Conservation (phyloP, 2,329 filamentous ascomycete species). For the Botrytis hyacinthi region DNA sequence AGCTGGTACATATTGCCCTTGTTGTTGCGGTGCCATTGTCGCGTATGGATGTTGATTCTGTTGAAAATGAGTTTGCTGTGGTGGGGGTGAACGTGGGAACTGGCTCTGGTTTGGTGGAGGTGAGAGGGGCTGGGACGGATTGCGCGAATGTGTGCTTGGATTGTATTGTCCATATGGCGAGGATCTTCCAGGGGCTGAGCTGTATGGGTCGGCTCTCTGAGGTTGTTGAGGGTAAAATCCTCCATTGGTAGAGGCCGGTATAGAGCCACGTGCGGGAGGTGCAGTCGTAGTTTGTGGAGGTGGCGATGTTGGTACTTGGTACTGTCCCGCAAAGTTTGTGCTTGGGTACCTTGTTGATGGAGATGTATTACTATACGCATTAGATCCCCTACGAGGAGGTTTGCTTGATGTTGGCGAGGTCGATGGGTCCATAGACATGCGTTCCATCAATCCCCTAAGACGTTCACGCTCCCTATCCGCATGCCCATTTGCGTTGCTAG, state of each 20-base stretch:
- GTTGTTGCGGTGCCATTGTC: conserved; percentile 40
- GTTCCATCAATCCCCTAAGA: conserved; percentile 86
- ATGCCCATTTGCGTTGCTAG: conserved; percentile 36
- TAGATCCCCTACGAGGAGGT: conserved; percentile 37
- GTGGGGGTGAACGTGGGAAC: conserved; percentile 55
- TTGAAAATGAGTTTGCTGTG: conserved; percentile 49
- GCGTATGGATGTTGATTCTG: conserved; percentile 34
- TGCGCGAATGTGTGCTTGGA: conserved; percentile 40
- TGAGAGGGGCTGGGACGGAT: conserved; percentile 33
- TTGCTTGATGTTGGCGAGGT: conserved; percentile 44
- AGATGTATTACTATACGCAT: conserved; percentile 40
- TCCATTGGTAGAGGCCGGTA: conserved; percentile 43
- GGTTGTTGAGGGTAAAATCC: conserved; percentile 30
- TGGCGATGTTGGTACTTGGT: conserved; percentile 57
- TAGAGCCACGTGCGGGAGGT: conserved; percentile 45
- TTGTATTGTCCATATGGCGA: conserved; percentile 45
- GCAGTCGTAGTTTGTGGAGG: conserved; percentile 39
- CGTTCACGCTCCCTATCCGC: conserved; percentile 82
- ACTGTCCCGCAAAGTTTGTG: conserved; percentile 55
- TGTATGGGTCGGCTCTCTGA: conserved; percentile 12
- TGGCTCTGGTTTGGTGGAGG: conserved; percentile 50
- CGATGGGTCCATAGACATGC: conserved; percentile 80
- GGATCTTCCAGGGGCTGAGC: conserved; percentile 46
- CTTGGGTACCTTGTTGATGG: conserved; percentile 51
- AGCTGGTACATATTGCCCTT: conserved; percentile 51